These are phyloP conservation scores for Juglanconis oblonga DNA, from an alignment of 2,329 filamentous ascomycete species.

Conservation along the genomic window DNA sequence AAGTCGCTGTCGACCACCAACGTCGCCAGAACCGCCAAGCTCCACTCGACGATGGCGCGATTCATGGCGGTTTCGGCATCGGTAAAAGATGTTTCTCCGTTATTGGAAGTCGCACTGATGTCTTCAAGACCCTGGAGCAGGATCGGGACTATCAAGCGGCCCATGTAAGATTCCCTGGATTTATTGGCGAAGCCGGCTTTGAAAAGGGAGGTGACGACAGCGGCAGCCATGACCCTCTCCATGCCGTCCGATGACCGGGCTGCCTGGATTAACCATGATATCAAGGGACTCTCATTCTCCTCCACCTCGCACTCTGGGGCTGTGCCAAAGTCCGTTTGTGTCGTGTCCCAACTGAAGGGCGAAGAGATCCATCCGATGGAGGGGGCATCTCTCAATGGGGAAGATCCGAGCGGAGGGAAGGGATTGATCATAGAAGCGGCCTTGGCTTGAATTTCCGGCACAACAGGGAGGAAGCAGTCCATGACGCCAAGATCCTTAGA, in stretches of 20 bases:
- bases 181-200: constrained; percentile 65
- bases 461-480: constrained; percentile 61
- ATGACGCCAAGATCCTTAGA: constrained; percentile 52
- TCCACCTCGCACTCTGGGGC: constrained; percentile 41
- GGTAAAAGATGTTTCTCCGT: constrained; percentile 35
- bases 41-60: constrained; percentile 62
- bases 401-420: constrained; percentile 53
- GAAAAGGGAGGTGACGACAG: constrained; percentile 67
- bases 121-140: constrained; percentile 65
- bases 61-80: constrained; percentile 37
- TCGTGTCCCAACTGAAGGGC: constrained; percentile 29
- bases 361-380: constrained; percentile 12
- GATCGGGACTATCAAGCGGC: constrained; percentile 66
- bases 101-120: constrained; percentile 30
- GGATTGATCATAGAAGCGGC: constrained; percentile 32
- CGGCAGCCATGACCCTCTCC: constrained; percentile 65
- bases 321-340: constrained; percentile 24
- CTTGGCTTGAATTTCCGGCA: constrained; percentile 41
- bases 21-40: constrained; percentile 72
- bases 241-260: constrained; percentile 55
- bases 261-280: constrained; percentile 70
- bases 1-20: constrained; percentile 75
- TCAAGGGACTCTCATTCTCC: constrained; percentile 66
- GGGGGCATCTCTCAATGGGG: constrained; percentile 36
- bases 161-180: constrained; percentile 61